Evolutionary conservation across 345 rosid genomes (phyloP).

Genomic region (Corymbia maculata): DNA sequence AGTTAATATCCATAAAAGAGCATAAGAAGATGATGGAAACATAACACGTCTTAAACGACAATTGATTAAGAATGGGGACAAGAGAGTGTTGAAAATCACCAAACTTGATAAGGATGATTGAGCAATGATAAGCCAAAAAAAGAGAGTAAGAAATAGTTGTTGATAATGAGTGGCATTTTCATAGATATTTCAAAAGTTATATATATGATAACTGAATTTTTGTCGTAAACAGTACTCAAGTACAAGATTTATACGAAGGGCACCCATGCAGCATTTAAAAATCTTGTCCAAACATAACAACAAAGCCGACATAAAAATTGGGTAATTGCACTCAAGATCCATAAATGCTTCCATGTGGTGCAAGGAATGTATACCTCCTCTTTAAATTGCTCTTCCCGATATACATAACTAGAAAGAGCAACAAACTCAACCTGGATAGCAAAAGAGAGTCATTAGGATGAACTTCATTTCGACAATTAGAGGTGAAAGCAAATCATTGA

Average conservation of each 20-base stretch:
- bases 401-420: conserved; percentile 92
- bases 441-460: background rate
- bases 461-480: background rate
- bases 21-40: background rate
- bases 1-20: background rate
- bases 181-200: background rate
- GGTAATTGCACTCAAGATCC: background rate
- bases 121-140: background rate
- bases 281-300: background rate
- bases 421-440: conserved; percentile 79
- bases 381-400: conserved; percentile 81
- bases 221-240: background rate
- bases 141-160: background rate
- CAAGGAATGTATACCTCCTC: conserved; percentile 58
- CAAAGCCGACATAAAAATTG: background rate
- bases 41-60: background rate
- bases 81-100: rapidly evolving
- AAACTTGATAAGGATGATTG: background rate
- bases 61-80: background rate
- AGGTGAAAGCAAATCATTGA: background rate
- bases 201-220: background rate
- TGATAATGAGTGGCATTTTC: background rate
- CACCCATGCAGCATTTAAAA: background rate
- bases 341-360: background rate
- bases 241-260: background rate